Conservation (phyloP, 2,329 filamentous ascomycete species). For the Phialocephala subalpina region DNA sequence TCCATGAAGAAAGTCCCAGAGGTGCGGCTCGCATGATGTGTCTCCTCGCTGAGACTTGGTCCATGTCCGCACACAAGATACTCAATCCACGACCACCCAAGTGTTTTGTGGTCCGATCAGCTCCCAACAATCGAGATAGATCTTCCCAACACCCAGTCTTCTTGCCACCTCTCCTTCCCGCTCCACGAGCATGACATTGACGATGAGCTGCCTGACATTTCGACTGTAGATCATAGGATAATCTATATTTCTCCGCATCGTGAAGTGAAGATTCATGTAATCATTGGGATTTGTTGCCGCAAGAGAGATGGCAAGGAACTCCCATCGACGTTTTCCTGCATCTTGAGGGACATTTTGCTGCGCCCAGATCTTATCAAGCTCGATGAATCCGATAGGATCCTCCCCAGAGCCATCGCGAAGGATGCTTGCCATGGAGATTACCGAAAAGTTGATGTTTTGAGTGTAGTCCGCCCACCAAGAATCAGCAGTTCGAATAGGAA, state of each 20-base stretch:
- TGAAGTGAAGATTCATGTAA: conserved; percentile 21
- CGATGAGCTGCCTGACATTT: conserved; percentile 14
- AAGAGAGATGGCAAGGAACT: conserved; percentile 16
- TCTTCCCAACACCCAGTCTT: conserved; percentile 18
- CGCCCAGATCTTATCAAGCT: conserved; percentile 22
- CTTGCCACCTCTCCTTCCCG: conserved; percentile 8
- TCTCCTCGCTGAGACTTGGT: background rate
- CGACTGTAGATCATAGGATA: conserved; percentile 9
- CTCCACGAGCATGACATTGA: conserved; percentile 17
- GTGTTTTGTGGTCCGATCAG: conserved; percentile 4
- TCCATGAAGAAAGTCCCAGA: no score
- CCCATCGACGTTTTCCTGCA: background rate
- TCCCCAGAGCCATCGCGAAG: background rate
- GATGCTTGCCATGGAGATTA: conserved; percentile 20
- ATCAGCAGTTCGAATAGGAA: conserved; percentile 14
- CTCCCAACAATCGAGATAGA: conserved; percentile 21
- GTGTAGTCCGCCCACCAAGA: conserved; percentile 24
- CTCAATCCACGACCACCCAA: conserved; percentile 9
- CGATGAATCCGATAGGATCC: conserved; percentile 20
- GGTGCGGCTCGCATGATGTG: no score
- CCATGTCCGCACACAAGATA: background rate
- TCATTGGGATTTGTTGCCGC: conserved; percentile 14
- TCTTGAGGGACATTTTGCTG: background rate
- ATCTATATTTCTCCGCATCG: conserved; percentile 10
- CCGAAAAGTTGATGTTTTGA: conserved; percentile 11